A percentile compares a stretch with the other conserved stretches of the same genome.
phyloP scores from a whole-genome alignment of 169 alveolate species.

The Eimeria mitis region DNA sequence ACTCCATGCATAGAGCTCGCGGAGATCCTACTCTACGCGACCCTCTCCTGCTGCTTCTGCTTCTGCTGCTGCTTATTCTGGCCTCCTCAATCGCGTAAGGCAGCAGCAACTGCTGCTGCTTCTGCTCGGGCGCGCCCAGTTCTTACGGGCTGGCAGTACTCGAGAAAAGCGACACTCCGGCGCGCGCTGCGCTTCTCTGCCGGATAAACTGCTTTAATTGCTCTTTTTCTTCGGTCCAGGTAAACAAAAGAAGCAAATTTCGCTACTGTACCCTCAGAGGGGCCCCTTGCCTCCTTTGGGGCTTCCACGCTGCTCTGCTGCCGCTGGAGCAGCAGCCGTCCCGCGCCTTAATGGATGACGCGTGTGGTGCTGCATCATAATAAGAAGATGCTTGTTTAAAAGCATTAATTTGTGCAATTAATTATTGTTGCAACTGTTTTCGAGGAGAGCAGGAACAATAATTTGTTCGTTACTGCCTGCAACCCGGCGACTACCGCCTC shows the following conservation, averaged over 20 bases:
- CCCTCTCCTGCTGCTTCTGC: background rate
- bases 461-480: background rate
- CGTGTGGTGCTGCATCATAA: background rate
- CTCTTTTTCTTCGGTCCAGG: background rate
- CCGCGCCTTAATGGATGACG: background rate
- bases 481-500: slow-evolving; percentile 1
- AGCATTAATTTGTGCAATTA: background rate
- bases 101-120: background rate
- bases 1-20: background rate
- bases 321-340: background rate
- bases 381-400: background rate
- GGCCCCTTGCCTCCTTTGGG: slow-evolving; percentile 40
- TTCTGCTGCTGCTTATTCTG: background rate
- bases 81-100: background rate
- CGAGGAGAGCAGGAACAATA: background rate
- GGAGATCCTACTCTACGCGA: background rate
- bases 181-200: background rate
- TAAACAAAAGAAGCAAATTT: background rate
- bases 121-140: background rate
- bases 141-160: background rate
- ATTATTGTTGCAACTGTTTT: background rate
- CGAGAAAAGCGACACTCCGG: background rate
- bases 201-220: background rate
- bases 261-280: background rate
- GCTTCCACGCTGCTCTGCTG: slow-evolving; percentile 27